Conservation (phyloP, 176 grass and related monocot genomes). For the Miscanthus lutarioriparius region DNA sequence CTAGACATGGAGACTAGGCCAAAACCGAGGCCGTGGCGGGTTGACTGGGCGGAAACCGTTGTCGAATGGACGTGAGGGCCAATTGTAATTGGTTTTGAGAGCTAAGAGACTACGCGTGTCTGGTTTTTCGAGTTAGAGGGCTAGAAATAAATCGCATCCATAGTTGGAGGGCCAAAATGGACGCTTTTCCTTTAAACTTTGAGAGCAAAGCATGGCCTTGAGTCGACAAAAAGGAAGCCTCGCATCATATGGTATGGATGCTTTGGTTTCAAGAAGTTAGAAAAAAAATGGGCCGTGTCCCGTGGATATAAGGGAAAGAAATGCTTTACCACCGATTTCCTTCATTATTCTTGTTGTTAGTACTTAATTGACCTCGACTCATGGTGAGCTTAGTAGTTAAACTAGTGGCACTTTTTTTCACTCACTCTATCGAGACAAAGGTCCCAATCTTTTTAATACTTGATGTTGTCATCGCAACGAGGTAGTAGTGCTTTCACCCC, state of each 20-base stretch:
- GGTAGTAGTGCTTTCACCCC: background rate
- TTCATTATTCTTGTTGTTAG: constrained; percentile 52
- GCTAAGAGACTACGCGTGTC: too few species aligned
- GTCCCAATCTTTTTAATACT: constrained; percentile 14
- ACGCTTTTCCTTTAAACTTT: too few species aligned
- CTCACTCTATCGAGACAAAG: background rate
- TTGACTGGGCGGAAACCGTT: too few species aligned
- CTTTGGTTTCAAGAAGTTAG: too few species aligned
- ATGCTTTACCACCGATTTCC: constrained; percentile 43
- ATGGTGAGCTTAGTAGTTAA: background rate
- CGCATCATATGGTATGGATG: background rate
- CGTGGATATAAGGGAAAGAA: constrained; percentile 32
- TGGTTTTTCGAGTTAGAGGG: too few species aligned
- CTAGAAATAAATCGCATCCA: too few species aligned
- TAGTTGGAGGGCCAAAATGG: too few species aligned
- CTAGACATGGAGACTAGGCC: too few species aligned
- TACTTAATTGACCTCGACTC: constrained; percentile 7
- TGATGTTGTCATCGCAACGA: background rate
- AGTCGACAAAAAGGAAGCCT: constrained; percentile 27
- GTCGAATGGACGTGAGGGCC: too few species aligned
- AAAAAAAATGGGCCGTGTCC: too few species aligned
- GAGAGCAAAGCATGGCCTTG: constrained; percentile 8
- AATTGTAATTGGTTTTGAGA: too few species aligned
- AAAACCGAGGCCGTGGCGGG: too few species aligned
- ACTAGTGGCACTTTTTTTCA: constrained; percentile 23